Conservation (phyloP, 2,329 filamentous ascomycete genomes). For the Fusarium lyarnte region DNA sequence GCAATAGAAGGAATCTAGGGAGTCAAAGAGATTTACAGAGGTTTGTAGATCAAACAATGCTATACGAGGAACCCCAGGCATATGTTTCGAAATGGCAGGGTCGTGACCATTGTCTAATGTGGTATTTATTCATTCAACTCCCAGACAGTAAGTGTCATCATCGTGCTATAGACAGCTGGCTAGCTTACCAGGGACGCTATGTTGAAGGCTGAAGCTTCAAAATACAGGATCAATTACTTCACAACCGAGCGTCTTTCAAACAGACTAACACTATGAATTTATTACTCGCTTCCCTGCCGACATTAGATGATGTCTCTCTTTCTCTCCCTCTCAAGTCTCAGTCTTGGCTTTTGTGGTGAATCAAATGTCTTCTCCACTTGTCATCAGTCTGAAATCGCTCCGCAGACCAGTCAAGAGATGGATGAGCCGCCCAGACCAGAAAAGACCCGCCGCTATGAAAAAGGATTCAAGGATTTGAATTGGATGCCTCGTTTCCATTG, state of each 20-base stretch:
- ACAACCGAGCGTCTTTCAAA: slow-evolving; percentile 17
- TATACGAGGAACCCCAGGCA: slow-evolving; percentile 27
- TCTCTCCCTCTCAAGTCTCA: slow-evolving; percentile 15
- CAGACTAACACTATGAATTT: slow-evolving; percentile 7
- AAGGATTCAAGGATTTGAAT: slow-evolving; percentile 2
- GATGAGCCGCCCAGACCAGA: slow-evolving; percentile 20
- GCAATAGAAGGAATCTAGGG: background rate
- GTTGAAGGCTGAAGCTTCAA: background rate
- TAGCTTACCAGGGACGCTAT: background rate
- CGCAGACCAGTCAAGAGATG: slow-evolving; percentile 8
- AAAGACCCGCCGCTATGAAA: slow-evolving; percentile 18
- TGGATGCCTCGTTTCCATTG: slow-evolving; percentile 31
- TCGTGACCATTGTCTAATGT: background rate
- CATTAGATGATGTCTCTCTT: slow-evolving; percentile 22
- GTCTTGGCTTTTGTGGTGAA: slow-evolving; percentile 13
- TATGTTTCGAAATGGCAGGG: slow-evolving; percentile 22
- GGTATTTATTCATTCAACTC: slow-evolving; percentile 5
- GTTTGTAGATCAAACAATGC: slow-evolving; percentile 27
- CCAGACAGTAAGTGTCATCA: slow-evolving; percentile 14
- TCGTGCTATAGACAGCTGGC: background rate
- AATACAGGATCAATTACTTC: background rate
- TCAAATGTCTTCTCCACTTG: slow-evolving; percentile 21
- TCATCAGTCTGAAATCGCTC: slow-evolving; percentile 21
- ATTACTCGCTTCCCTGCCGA: slow-evolving; percentile 28
- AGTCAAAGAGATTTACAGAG: slow-evolving; percentile 15